These are phyloP conservation scores for Dioscorea alata DNA, from an alignment of 106 monocot species.

Conservation along the genomic window DNA sequence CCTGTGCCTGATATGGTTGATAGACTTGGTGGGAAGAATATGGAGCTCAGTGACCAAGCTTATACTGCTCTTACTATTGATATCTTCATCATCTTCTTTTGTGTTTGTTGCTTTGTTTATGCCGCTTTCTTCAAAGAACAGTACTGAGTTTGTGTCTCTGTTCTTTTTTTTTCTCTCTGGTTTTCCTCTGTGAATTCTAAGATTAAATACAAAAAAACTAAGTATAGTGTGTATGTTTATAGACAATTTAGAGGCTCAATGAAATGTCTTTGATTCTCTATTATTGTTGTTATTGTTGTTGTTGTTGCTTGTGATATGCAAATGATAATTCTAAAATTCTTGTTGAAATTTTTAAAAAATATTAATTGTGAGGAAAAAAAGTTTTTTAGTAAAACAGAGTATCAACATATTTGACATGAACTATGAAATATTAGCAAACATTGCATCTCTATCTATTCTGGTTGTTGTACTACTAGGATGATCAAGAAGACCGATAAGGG, in stretches of 20 bases:
- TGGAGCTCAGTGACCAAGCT: slow-evolving; percentile 84
- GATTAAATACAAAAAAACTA: no score
- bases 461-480: not conserved
- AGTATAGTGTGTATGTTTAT: no score
- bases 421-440: slow-evolving; percentile 12
- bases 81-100: slow-evolving; percentile 57
- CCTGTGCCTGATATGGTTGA: slow-evolving; percentile 80
- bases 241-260: no score
- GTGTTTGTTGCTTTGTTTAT: slow-evolving; percentile 50
- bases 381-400: no score
- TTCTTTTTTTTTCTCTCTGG: no score
- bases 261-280: no score
- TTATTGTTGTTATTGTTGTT: no score
- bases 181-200: no score
- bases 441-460: slow-evolving; percentile 14
- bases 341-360: not conserved
- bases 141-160: slow-evolving; percentile 9
- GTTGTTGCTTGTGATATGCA: not conserved
- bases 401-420: no score
- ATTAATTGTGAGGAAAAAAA: not conserved
- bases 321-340: not conserved
- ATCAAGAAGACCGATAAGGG: slow-evolving; percentile 24
- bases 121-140: slow-evolving; percentile 59
- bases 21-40: slow-evolving; percentile 72
- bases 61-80: slow-evolving; percentile 70